Percentiles rank a stretch among this genome's conserved stretches.
These are phyloP conservation scores for Penicillium flavigenum DNA, from an alignment of 495 filamentous ascomycete species.

Conservation along the genomic window DNA sequence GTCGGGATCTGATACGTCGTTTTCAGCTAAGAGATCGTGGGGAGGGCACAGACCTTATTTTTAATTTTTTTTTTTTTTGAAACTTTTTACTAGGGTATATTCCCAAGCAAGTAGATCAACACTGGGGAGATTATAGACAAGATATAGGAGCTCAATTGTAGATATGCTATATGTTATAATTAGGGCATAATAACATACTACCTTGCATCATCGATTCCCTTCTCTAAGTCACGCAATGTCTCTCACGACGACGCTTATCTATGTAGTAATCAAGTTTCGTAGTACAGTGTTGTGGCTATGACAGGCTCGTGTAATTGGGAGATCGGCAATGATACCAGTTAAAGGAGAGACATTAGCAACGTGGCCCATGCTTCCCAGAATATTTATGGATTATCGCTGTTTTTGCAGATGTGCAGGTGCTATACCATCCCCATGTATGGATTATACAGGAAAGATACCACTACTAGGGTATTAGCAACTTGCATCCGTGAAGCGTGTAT, in stretches of 20 bases:
- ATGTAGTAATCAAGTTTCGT: background rate
- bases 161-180: background rate
- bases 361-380: background rate
- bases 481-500: background rate
- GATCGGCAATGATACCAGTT: constrained; percentile 13
- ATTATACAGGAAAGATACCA: background rate
- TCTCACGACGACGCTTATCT: no score
- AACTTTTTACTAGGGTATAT: background rate
- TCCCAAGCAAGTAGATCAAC: background rate
- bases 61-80: background rate
- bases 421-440: background rate
- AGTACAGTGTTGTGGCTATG: background rate
- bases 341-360: background rate
- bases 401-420: background rate
- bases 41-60: background rate
- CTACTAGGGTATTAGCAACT: background rate
- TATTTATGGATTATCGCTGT: background rate
- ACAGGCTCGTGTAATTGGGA: constrained; percentile 7
- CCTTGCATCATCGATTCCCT: background rate
- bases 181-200: background rate
- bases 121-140: background rate
- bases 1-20: background rate
- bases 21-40: background rate
- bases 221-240: background rate
- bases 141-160: background rate